Percentiles rank a stretch among this genome's conserved stretches.
Conservation (phyloP, 2,329 filamentous ascomycete species). For the Aureobasidium sp. region DNA sequence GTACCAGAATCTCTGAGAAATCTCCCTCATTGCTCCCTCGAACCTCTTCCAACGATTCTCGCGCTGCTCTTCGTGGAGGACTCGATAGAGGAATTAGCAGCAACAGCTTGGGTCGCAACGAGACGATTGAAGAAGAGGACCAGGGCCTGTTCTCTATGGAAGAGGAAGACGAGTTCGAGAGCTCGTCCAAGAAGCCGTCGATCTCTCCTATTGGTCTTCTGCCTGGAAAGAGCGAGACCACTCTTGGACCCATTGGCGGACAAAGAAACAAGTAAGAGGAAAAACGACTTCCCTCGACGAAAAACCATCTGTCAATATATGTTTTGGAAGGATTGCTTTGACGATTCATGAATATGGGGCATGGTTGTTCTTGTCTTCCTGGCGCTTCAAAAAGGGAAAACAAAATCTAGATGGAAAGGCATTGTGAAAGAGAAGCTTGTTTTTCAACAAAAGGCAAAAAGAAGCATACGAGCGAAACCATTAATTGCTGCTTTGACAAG, state of each 20-base stretch:
- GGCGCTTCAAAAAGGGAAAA: background rate
- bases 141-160: conserved; percentile 30
- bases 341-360: conserved; percentile 10
- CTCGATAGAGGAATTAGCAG: conserved; percentile 24
- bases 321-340: conserved; percentile 4
- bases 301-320: background rate
- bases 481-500: background rate
- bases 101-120: conserved; percentile 22
- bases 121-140: conserved; percentile 27
- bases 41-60: conserved; percentile 18
- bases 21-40: conserved; percentile 15
- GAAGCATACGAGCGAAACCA: background rate
- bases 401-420: background rate
- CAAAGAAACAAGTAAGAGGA: conserved; percentile 11
- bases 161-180: conserved; percentile 18
- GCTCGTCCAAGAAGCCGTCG: conserved; percentile 5
- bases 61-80: conserved; percentile 14
- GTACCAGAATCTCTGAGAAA: conserved; percentile 19
- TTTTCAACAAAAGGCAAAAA: conserved; percentile 1
- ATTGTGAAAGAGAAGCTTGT: background rate
- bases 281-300: too few species aligned
- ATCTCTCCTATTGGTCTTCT: conserved; percentile 9
- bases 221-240: conserved; percentile 15
- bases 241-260: conserved; percentile 16
- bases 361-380: background rate